Conservation (phyloP, 2,329 filamentous ascomycete species). For the Diplodia scrobiculata region DNA sequence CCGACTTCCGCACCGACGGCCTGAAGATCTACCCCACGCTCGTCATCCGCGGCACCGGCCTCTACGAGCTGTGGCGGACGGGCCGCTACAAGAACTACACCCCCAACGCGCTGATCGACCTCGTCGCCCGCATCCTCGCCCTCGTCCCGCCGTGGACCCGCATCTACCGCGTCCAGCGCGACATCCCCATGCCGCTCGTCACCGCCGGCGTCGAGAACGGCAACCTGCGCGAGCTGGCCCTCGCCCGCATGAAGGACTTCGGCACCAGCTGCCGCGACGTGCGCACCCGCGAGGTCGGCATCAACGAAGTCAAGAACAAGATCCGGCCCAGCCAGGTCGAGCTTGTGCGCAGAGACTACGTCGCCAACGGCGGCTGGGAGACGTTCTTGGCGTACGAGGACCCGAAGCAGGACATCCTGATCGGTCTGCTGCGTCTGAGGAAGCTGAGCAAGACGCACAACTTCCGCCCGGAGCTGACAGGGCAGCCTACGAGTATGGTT, state of each 20-base stretch:
- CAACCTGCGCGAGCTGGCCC: conserved; percentile 86
- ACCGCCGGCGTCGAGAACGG: conserved; percentile 98
- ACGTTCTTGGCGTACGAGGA: conserved; percentile 98
- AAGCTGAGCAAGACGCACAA: conserved; percentile 93
- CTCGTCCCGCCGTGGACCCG: conserved; percentile 96
- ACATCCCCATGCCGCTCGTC: conserved; percentile 99
- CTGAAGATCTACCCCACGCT: conserved; percentile 98
- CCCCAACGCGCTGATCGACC: conserved; percentile 90
- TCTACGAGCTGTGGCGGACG: conserved; percentile 97
- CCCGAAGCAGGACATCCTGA: conserved; percentile 96
- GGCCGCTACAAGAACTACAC: conserved; percentile 98
- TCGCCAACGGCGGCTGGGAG: conserved; percentile 96
- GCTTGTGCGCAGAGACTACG: conserved; percentile 89
- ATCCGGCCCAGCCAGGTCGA: conserved; percentile 95
- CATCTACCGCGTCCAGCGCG: conserved; percentile 96
- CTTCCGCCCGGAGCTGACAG: conserved; percentile 81
- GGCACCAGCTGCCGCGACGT: conserved; percentile 96
- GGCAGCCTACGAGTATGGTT: conserved; percentile 87
- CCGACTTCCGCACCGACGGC: conserved; percentile 92
- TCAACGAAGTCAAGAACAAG: conserved; percentile 99
- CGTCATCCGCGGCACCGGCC: conserved; percentile 91
- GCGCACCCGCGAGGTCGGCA: conserved; percentile 91
- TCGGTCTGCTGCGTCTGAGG: conserved; percentile 81
- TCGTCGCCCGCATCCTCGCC: conserved; percentile 93
- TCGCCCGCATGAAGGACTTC: conserved; percentile 99